These are phyloP conservation scores for Fusarium tjaetaba DNA, from an alignment of 2,329 filamentous ascomycete genomes.

Conservation along the genomic window DNA sequence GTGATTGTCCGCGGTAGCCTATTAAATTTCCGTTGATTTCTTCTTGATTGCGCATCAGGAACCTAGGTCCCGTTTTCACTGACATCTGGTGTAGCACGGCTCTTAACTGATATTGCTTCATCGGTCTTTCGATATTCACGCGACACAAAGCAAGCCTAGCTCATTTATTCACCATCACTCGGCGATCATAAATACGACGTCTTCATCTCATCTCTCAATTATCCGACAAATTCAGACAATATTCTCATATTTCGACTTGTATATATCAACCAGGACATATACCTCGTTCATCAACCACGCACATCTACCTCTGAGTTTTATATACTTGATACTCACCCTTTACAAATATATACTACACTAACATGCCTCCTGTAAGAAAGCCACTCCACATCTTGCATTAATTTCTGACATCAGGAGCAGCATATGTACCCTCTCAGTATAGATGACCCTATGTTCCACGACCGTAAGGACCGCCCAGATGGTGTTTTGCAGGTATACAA, in stretches of 20 bases:
- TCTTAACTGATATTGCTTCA: neutral
- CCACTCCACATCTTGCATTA: fast-evolving
- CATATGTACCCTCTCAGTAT: neutral
- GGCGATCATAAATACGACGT: neutral
- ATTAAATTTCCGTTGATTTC: fast-evolving
- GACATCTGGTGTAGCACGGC: neutral
- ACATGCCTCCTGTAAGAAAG: neutral
- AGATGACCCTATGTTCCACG: no score
- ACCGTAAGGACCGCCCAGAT: no score
- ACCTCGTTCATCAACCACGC: no score
- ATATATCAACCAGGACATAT: no score
- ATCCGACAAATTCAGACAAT: no score
- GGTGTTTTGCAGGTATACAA: fast-evolving
- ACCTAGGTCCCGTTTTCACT: neutral
- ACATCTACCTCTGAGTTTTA: no score
- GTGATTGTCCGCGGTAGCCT: neutral
- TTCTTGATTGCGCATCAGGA: neutral
- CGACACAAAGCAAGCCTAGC: neutral
- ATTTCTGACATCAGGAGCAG: neutral
- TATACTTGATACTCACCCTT: neutral
- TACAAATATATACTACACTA: neutral
- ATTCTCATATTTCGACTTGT: no score
- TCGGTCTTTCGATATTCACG: neutral
- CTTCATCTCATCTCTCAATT: no score
- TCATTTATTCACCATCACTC: neutral